Conservation (phyloP, 805 yeast species). For the Hanseniaspora vineae region DNA sequence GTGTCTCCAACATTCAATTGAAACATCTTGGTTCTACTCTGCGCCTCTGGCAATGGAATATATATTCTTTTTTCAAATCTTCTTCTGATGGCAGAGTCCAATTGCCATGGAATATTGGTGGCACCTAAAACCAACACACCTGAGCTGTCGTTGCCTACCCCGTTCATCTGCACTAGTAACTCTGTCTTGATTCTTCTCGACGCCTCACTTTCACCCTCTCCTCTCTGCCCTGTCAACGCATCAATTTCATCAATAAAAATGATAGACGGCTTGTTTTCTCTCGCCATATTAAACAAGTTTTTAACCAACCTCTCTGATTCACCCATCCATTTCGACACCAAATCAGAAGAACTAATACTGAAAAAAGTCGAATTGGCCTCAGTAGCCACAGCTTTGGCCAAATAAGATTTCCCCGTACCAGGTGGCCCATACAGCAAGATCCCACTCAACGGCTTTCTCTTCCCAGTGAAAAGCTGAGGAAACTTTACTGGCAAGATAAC, state of each 20-base stretch:
- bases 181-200: slow-evolving; percentile 93
- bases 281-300: slow-evolving; percentile 88
- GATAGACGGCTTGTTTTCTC: slow-evolving; percentile 91
- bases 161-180: slow-evolving; percentile 94
- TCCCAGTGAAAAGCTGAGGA: slow-evolving; percentile 91
- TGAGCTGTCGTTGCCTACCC: slow-evolving; percentile 87
- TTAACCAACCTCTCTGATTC: slow-evolving; percentile 93
- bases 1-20: slow-evolving; percentile 85
- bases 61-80: slow-evolving; percentile 93
- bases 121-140: slow-evolving; percentile 96
- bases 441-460: slow-evolving; percentile 85
- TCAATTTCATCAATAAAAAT: slow-evolving; percentile 97
- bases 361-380: slow-evolving; percentile 96
- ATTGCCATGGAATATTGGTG: slow-evolving; percentile 97
- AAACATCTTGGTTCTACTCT: slow-evolving; percentile 87
- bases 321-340: slow-evolving; percentile 99
- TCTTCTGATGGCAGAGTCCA: slow-evolving; percentile 94
- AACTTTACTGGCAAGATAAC: slow-evolving; percentile 92
- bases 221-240: slow-evolving; percentile 95
- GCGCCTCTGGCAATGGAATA: slow-evolving; percentile 88
- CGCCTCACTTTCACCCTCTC: slow-evolving; percentile 96
- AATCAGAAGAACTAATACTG: slow-evolving; percentile 89
- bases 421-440: slow-evolving; percentile 86
- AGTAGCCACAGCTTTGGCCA: slow-evolving; percentile 97
- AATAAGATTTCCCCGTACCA: slow-evolving; percentile 94